These are phyloP conservation scores for Asterochloris sp. DNA, from an alignment of 139 green algal species.

Conservation along the genomic window DNA sequence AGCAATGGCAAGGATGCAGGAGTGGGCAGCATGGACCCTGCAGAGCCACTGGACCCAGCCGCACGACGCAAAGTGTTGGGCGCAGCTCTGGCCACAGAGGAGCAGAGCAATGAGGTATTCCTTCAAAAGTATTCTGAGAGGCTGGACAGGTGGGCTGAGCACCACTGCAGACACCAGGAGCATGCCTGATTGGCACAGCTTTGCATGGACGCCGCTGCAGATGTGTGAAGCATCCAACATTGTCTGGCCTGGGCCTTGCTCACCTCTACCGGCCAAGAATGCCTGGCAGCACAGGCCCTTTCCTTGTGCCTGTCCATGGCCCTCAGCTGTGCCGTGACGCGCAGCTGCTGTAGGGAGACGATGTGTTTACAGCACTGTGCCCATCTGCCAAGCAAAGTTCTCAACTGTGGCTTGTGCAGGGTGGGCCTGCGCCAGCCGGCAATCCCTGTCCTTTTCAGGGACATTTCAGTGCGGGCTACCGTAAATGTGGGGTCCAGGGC, in stretches of 20 bases:
- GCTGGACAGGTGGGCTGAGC: neutral
- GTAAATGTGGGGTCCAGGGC: conserved; percentile 5
- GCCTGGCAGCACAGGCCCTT: neutral
- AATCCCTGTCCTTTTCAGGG: neutral
- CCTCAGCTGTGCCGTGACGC: neutral
- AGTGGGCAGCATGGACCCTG: no score
- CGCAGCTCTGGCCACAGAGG: conserved; percentile 10
- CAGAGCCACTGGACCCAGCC: neutral
- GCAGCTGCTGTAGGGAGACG: neutral
- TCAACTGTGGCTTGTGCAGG: neutral
- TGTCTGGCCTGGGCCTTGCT: neutral
- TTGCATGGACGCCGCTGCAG: neutral
- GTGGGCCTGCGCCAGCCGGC: neutral
- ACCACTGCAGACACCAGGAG: neutral
- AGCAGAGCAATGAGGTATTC: conserved; percentile 17
- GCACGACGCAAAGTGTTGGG: conserved; percentile 4
- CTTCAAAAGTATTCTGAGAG: conserved; percentile 9
- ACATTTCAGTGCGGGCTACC: neutral
- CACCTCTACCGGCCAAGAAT: neutral
- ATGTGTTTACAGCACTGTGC: neutral
- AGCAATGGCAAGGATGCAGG: no score
- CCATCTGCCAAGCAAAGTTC: neutral
- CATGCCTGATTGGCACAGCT: neutral
- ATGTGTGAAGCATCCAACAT: neutral
- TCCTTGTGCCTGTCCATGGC: neutral